Evolutionary conservation across 495 filamentous ascomycete genomes (phyloP), one percentile per base, ranked within the genome.

Genomic region (Copromyces sp.): DNA sequence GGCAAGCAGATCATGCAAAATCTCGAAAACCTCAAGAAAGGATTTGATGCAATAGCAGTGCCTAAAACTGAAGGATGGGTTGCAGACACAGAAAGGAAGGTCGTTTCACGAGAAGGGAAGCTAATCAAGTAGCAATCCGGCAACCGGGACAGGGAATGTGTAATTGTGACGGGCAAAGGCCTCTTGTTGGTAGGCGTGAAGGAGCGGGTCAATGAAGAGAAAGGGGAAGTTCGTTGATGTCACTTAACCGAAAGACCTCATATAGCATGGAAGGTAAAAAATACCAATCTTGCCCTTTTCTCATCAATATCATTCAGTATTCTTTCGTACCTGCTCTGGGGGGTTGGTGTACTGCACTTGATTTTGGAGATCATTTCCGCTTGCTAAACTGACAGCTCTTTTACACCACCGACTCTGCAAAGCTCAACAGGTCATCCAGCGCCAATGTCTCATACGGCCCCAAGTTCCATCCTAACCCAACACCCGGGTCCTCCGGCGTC

Each of bases 391-490:
- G 29, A 17, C 47, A 37, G 9, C 32, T 20, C 41, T 29, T 9
- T 70, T 61, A 72, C 35, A 71, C 42, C 5, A 71, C 72, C 6
- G 73, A 73, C 77, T 85, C 82, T 16, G 80, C 84, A 76, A 81
- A 78, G 9, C 68, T 53, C 11, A 85, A 17, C 29, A 86, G 76
- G 38, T 82, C 76, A 9, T 83, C 82, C 72, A 86, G n/a, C 16
- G 73, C 69, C 45, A 86, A 70, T 39, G 77, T 74, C 73, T 77
- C 74, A 65, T 81, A 85, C 70, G 79, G 77, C 3, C 83, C 82
- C 71, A 86, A 38, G 35, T 71, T 68, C 80, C 79, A 84, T 24
- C 78, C 75, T 59, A 86, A 73, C 20, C 73, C 83, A 37, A 79
- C 81, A 69, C 75, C 79, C 71, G 77, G 76, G 0, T 61, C 70